Conservation (phyloP, 306 rosid species). For the Trifolium repens region DNA sequence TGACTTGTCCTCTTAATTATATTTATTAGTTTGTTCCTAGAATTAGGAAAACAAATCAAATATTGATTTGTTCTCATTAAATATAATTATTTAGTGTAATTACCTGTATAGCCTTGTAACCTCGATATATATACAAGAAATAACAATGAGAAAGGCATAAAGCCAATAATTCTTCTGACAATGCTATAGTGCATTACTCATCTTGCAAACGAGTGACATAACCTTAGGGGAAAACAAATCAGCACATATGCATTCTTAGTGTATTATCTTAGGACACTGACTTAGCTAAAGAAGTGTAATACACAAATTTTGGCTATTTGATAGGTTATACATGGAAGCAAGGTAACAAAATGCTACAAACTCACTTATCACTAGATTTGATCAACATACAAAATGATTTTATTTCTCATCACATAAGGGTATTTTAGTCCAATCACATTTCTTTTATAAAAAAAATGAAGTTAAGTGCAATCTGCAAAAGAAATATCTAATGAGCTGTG, state of each 20-base stretch:
- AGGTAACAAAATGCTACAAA: no score
- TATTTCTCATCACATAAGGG: slow-evolving; percentile 20
- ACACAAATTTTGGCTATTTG: neutral
- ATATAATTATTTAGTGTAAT: no score
- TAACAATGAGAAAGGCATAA: no score
- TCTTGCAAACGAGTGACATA: neutral
- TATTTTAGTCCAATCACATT: slow-evolving; percentile 5
- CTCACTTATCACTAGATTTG: neutral
- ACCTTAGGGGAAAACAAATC: neutral
- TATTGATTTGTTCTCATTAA: no score
- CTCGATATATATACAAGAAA: no score
- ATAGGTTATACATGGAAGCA: neutral
- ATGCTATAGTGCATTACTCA: neutral
- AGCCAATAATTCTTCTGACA: no score
- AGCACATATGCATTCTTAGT: slow-evolving; percentile 1
- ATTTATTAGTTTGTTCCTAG: no score
- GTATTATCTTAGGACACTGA: slow-evolving; percentile 3
- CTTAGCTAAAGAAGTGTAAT: neutral
- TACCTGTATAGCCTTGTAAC: no score
- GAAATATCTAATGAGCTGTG: slow-evolving; percentile 47
- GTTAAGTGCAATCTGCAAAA: slow-evolving; percentile 36
- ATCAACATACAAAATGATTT: slow-evolving; percentile 3
- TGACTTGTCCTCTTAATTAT: no score
- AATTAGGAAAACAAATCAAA: no score
- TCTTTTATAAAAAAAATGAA: slow-evolving; percentile 21